Base-by-base conservation (phyloP, 345 rosid genomes). In the Brassica carinata region DNA sequence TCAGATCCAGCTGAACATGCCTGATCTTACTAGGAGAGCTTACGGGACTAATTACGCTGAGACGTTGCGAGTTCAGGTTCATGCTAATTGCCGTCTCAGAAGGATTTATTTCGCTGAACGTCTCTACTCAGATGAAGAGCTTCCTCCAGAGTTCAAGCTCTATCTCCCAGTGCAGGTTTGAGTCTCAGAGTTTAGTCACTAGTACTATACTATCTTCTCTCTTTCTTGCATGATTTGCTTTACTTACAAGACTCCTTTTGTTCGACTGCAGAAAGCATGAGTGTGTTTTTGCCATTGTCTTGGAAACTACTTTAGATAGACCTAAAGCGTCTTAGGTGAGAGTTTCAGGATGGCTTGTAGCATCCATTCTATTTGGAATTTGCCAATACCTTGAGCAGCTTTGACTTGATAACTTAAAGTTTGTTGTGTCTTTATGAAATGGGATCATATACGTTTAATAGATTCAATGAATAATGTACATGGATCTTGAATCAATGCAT, bases 11-110 rank as follows among this genome's bases (percentile, higher is more conserved):
- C 86, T 96, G 71, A 96, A 96, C 83, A 87, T 96, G 71, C 87
- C 94, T 61, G 98, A 91, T 87, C 90, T 93, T 81, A 93, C 99
- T 2, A 85, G 92, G 81, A 92, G 96, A 82, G 99, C 99, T 57
- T 93, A 96, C 36, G 99, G 99, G 77, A 93, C 97, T 80, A 96
- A 96, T 83, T 96, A 93, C 40, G 95, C 93, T 2, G 99, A 96
- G 87, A 96, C 99, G 7, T 79, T 96, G 75, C 86, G 98, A 57
- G 98, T 96, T 85, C 99, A 93, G 92, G 88, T 96, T 77, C 99
- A 96, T 78, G 98, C 97, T 57, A 93, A 92, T 77, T 96, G 98
- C 84, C 97, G 97, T 9, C 86, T 96, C 18, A 86, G 98, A 78
- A 87, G 98, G 82, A 90, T 96, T 79, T 96, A 96, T 83, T 96